Evolutionary conservation across 1,139 yeast genomes (phyloP).

Genomic region (Blastobotrys buckinghamii): DNA sequence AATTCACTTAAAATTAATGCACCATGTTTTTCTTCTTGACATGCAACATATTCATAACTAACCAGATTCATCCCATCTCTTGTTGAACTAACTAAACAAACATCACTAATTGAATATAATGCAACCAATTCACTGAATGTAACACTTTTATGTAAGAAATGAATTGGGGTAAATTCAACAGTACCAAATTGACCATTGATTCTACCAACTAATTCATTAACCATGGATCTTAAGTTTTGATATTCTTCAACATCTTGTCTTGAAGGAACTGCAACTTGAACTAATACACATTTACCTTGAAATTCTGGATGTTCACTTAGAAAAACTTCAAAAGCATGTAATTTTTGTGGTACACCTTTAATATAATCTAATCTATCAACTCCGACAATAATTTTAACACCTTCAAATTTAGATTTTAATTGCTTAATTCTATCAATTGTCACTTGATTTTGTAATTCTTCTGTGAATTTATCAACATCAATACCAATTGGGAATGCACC

Average conservation of each 20-base stretch:
- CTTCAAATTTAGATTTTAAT: constrained; percentile 58
- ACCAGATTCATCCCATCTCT: constrained; percentile 99
- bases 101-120: constrained; percentile 79
- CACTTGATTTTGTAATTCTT: constrained; percentile 59
- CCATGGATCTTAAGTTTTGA: constrained; percentile 87
- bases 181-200: constrained; percentile 96
- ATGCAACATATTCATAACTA: constrained; percentile 92
- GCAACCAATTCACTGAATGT: constrained; percentile 89
- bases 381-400: constrained; percentile 83
- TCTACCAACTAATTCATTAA: constrained; percentile 93
- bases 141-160: constrained; percentile 87
- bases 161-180: constrained; percentile 95
- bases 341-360: constrained; percentile 95
- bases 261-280: constrained; percentile 97
- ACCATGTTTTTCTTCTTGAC: constrained; percentile 85
- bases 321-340: constrained; percentile 92
- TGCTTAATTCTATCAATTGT: constrained; percentile 63
- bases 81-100: constrained; percentile 87
- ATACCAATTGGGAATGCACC: constrained; percentile 99
- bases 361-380: constrained; percentile 94
- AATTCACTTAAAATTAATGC: constrained; percentile 83
- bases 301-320: constrained; percentile 93
- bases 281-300: constrained; percentile 94
- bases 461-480: constrained; percentile 85
- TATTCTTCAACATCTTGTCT: constrained; percentile 98